phyloP scores from a whole-genome alignment of 768 basidiomycete genomes.

The Dacryopinax spathularia region DNA sequence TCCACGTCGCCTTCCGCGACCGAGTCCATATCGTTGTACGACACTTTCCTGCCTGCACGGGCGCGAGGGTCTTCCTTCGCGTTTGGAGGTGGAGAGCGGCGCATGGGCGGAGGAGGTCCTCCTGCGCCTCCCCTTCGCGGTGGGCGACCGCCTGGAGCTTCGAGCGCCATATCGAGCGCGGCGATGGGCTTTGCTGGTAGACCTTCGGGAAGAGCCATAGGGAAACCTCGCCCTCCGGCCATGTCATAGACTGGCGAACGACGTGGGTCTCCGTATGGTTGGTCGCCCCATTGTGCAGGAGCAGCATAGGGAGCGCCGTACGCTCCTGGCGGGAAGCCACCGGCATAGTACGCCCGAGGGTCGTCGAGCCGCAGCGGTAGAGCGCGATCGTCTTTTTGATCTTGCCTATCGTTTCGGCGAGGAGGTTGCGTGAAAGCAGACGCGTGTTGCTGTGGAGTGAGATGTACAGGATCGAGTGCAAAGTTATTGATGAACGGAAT shows the following conservation, averaged over 20 bases:
- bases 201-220: slow-evolving; percentile 31
- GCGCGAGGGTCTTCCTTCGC: slow-evolving; percentile 88
- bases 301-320: background rate
- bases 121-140: slow-evolving; percentile 29
- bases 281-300: background rate
- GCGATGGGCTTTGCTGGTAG: slow-evolving; percentile 65
- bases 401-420: slow-evolving; percentile 11
- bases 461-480: slow-evolving; percentile 86
- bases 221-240: background rate
- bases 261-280: background rate
- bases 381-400: background rate
- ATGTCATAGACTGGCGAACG: background rate
- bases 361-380: background rate
- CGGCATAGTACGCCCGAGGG: background rate
- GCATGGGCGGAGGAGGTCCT: slow-evolving; percentile 43
- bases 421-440: slow-evolving; percentile 55
- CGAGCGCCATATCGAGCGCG: slow-evolving; percentile 17
- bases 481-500: slow-evolving; percentile 89
- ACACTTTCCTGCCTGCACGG: slow-evolving; percentile 73
- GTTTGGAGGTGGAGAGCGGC: slow-evolving; percentile 51
- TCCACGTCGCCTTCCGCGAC: slow-evolving; percentile 67
- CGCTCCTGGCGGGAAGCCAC: background rate
- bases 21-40: slow-evolving; percentile 91
- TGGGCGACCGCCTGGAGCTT: slow-evolving; percentile 26
- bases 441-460: slow-evolving; percentile 28